Conservation (phyloP, 345 rosid genomes). For the Eucalyptus microcorys region DNA sequence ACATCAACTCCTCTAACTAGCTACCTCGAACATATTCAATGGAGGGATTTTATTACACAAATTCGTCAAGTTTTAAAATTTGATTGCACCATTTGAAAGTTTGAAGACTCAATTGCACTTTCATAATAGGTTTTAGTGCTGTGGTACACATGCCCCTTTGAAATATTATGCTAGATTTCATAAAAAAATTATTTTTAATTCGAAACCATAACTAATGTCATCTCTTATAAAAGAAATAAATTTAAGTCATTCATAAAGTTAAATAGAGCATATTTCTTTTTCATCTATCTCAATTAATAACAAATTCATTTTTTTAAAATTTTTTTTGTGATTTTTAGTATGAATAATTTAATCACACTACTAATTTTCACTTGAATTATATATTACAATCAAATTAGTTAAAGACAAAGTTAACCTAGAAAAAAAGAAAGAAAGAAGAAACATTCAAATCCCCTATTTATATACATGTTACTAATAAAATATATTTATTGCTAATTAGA, state of each 20-base stretch:
- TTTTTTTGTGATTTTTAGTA: not conserved
- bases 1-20: not conserved
- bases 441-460: not conserved
- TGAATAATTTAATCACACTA: not conserved
- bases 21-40: not conserved
- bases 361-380: not conserved
- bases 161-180: not conserved
- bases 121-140: not conserved
- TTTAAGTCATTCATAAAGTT: not conserved
- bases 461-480: not conserved
- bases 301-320: fast-evolving
- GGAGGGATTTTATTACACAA: not conserved
- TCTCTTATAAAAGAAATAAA: not conserved
- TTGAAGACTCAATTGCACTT: not conserved
- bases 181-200: not conserved
- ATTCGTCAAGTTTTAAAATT: not conserved
- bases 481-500: not conserved
- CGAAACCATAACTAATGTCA: not conserved
- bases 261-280: not conserved
- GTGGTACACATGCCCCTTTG: not conserved
- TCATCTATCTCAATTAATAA: not conserved
- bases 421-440: not conserved
- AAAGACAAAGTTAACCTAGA: not conserved
- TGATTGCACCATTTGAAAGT: not conserved
- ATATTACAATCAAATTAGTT: not conserved